Evolutionary conservation across 2,329 filamentous ascomycete species (phyloP).

Genomic region (Malbranchea zuffiana): DNA sequence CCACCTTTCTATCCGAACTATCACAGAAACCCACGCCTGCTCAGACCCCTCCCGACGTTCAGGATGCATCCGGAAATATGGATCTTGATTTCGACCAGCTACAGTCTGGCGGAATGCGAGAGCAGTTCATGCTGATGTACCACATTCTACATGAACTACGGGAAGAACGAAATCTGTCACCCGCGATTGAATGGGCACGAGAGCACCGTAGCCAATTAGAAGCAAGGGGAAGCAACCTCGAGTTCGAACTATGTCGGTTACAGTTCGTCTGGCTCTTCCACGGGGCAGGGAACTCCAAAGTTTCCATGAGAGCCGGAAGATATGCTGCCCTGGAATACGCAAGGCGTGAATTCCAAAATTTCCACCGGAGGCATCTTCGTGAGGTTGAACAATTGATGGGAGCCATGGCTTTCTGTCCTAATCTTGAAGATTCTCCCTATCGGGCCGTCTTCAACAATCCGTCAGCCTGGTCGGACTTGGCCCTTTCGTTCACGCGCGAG

Average conservation of each 20-base stretch:
- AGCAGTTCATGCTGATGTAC: slow-evolving; percentile 83
- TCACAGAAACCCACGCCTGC: slow-evolving; percentile 35
- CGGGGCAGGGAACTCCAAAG: slow-evolving; percentile 35
- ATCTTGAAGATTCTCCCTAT: slow-evolving; percentile 69
- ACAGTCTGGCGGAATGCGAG: slow-evolving; percentile 58
- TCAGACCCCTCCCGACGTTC: slow-evolving; percentile 20
- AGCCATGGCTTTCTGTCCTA: slow-evolving; percentile 68
- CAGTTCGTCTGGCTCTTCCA: slow-evolving; percentile 85
- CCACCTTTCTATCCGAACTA: slow-evolving; percentile 70
- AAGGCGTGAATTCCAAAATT: slow-evolving; percentile 58
- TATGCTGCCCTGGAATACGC: slow-evolving; percentile 63
- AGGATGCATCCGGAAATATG: slow-evolving; percentile 29
- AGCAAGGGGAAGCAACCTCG: slow-evolving; percentile 75
- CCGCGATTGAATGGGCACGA: slow-evolving; percentile 80
- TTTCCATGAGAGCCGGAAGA: slow-evolving; percentile 18
- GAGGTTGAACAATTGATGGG: slow-evolving; percentile 75
- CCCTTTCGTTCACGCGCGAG: slow-evolving; percentile 79
- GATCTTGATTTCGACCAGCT: slow-evolving; percentile 46
- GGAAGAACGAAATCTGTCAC: slow-evolving; percentile 57
- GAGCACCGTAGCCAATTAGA: slow-evolving; percentile 61
- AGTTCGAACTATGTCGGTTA: slow-evolving; percentile 84
- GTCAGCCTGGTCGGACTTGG: slow-evolving; percentile 69
- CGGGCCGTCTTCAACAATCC: slow-evolving; percentile 62
- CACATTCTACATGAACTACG: slow-evolving; percentile 70
- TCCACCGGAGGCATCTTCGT: slow-evolving; percentile 60